Percentiles rank a stretch among this genome's conserved stretches.
Evolutionary conservation across 2,329 filamentous ascomycete genomes (phyloP).

Genomic region (Colletotrichum eleusines): DNA sequence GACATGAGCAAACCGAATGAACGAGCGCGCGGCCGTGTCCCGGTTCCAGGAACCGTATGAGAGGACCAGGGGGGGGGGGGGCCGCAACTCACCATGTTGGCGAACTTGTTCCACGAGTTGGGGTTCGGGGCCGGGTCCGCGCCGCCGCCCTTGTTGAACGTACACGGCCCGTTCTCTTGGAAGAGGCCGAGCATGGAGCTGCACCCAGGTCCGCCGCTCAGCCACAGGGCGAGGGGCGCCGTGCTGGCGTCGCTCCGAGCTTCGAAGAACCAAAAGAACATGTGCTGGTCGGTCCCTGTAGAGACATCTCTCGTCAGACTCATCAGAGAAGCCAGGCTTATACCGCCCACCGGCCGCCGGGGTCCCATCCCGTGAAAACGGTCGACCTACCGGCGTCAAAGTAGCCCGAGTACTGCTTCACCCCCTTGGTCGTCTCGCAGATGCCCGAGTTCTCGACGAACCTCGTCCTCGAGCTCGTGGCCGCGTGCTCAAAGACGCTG

Average conservation of each 20-base stretch:
- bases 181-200: conserved; percentile 56
- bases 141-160: conserved; percentile 52
- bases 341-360: too few species aligned
- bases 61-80: too few species aligned
- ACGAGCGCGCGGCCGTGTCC: conserved; percentile 22
- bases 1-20: conserved; percentile 51
- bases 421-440: conserved; percentile 63
- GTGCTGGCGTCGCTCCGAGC: conserved; percentile 48
- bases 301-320: conserved; percentile 37
- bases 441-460: conserved; percentile 64
- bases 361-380: conserved; percentile 16
- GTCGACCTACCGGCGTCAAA: conserved; percentile 55
- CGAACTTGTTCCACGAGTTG: conserved; percentile 57
- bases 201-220: conserved; percentile 57
- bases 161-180: conserved; percentile 59
- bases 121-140: conserved; percentile 56
- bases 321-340: conserved; percentile 29
- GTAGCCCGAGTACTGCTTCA: conserved; percentile 65
- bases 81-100: conserved; percentile 52
- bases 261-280: conserved; percentile 60
- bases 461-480: conserved; percentile 57
- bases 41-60: neutral
- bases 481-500: conserved; percentile 62
- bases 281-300: conserved; percentile 52
- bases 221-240: conserved; percentile 52